phyloP scores from a whole-genome alignment of 2,329 filamentous ascomycete genomes.

The Nakataea oryzae region DNA sequence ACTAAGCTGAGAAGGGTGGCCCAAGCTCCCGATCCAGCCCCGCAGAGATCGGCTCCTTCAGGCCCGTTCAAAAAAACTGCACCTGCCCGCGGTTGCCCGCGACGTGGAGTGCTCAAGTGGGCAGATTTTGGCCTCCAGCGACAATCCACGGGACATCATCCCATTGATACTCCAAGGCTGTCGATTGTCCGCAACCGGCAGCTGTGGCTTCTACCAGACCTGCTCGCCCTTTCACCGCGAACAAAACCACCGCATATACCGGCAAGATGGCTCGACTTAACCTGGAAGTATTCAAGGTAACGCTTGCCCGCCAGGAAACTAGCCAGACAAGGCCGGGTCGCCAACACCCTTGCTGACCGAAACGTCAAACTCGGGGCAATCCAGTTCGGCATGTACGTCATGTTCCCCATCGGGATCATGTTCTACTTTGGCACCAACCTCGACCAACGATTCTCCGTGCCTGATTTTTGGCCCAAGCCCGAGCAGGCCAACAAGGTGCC shows the following conservation, averaged over 20 bases:
- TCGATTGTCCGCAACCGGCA: no score
- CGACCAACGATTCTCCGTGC: conserved; percentile 79
- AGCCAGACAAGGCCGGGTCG: background rate
- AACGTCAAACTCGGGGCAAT: background rate
- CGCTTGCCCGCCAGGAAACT: background rate
- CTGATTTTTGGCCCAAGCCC: conserved; percentile 85
- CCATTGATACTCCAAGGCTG: no score
- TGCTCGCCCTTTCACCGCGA: background rate
- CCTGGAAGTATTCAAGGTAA: conserved; percentile 89
- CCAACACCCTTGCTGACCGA: background rate
- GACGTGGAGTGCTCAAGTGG: background rate
- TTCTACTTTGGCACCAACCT: conserved; percentile 99
- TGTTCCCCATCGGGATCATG: conserved; percentile 99
- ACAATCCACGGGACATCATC: background rate
- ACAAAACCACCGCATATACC: background rate
- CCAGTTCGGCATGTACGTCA: conserved; percentile 96
- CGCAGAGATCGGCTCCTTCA: background rate
- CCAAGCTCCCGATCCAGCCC: background rate
- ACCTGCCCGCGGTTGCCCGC: background rate
- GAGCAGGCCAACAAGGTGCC: conserved; percentile 70
- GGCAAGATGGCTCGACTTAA: conserved; percentile 68
- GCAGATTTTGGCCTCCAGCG: background rate
- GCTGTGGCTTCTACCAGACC: background rate
- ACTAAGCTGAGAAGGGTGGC: background rate
- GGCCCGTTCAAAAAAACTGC: background rate